Base-by-base conservation (phyloP, 176 grass and related monocot genomes). In the Poa annua region DNA sequence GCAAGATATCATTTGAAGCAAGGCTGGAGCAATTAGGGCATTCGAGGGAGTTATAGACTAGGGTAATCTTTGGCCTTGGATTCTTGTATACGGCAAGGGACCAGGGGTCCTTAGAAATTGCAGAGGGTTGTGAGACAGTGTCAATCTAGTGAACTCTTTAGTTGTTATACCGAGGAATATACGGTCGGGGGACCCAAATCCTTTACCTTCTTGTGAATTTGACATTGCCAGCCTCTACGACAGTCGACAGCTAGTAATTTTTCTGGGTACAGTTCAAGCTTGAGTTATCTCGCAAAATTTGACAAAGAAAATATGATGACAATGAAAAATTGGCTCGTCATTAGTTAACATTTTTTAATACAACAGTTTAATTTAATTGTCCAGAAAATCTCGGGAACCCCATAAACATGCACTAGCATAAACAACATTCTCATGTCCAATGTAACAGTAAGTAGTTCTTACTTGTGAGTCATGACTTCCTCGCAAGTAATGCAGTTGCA, bases 401-500 rank as follows among this genome's bases (percentile, higher is more conserved):
- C 42, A 48, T 7, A 71, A 70, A 44, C 21, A 70, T n/a, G 2
- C 52, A 77, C 45, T 50, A 11, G 38, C 3, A 77, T 51, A 63
- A 77, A 71, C 11, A 71, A 88, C 41, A n/a, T 22, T 42, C 8
- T 39, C 38, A 22, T 78, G 53, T 49, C 7, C 38, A 78, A 33
- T 52, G n/a, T 35, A 78, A 62, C 24, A 63, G 42, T 14, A 78
- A 82, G 48, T 60, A 41, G n/a, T 62, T 52, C 79, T 71, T 83
- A 89, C 74, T 79, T 80, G 80, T 74, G 29, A 29, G 29, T 29
- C 29, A 2, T 29, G 16, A 66, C 29, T 74, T 41, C 76, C 66
- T 83, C 75, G 75, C 38, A 75, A 78, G 84, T 79, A 64, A 80
- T 75, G 67, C 59, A 79, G 80, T 57, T 83, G 79, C 66, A 38